Conservation (phyloP, 2,329 filamentous ascomycete species). For the Paecilomyces sp. region DNA sequence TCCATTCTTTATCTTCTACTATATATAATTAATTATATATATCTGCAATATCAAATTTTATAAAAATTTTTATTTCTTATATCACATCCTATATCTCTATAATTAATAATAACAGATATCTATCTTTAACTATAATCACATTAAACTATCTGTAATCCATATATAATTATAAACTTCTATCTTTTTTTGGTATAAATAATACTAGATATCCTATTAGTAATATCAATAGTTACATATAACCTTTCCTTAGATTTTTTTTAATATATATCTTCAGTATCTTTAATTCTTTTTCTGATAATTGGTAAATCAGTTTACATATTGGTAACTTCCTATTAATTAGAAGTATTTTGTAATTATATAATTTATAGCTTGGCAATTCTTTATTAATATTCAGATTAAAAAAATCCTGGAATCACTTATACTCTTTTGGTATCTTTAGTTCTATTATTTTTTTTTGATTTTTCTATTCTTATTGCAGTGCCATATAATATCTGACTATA, state of each 20-base stretch:
- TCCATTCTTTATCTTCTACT: neutral
- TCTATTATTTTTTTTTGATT: neutral
- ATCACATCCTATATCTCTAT: neutral
- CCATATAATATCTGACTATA: neutral
- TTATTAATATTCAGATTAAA: neutral
- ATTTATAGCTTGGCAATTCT: neutral
- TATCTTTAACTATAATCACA: neutral
- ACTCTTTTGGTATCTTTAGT: neutral
- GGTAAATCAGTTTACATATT: neutral
- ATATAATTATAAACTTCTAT: neutral
- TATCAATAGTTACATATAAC: neutral
- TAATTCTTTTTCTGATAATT: neutral
- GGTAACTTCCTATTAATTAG: neutral
- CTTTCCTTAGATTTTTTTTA: neutral
- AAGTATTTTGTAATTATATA: neutral
- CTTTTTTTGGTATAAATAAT: neutral
- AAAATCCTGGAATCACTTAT: neutral
- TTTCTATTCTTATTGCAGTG: neutral
- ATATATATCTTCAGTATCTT: neutral
- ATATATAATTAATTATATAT: neutral
- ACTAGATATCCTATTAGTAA: neutral
- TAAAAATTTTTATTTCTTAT: neutral
- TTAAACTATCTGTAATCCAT: neutral
- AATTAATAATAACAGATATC: neutral
- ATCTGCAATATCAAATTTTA: neutral